Percentiles rank a stretch among this genome's conserved stretches.
Conservation (phyloP, 1,284 basidiomycete genomes). For the Sporisorium reilianum region DNA sequence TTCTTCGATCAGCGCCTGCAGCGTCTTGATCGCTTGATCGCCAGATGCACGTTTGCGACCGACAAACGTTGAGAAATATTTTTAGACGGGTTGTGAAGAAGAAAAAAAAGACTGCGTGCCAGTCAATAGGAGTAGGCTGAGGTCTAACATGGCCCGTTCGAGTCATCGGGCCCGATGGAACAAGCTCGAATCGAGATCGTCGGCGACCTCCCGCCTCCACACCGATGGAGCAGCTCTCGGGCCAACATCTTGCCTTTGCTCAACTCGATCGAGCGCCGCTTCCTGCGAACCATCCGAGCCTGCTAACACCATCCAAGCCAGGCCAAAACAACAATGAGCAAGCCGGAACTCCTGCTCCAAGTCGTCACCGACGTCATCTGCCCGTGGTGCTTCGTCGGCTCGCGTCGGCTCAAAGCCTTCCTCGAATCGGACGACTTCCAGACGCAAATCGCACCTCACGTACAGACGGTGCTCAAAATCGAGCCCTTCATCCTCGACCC, state of each 20-base stretch:
- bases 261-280: background rate
- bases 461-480: conserved; percentile 41
- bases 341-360: conserved; percentile 50
- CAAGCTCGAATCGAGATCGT: background rate
- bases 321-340: conserved; percentile 24
- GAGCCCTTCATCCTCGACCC: conserved; percentile 57
- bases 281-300: background rate
- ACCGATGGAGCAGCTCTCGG: conserved; percentile 9
- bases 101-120: no score
- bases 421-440: conserved; percentile 48
- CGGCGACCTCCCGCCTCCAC: conserved; percentile 31
- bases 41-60: no score
- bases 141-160: conserved; percentile 1
- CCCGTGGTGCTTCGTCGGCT: conserved; percentile 56
- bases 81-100: no score
- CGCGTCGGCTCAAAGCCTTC: conserved; percentile 42
- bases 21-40: no score
- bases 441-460: conserved; percentile 42
- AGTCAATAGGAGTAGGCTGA: no score
- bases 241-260: conserved; percentile 14
- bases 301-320: background rate
- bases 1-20: no score
- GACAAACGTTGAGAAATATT: no score
- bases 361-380: conserved; percentile 51
- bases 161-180: background rate